Evolutionary conservation across 1,284 basidiomycete genomes (phyloP).

Genomic region (Ganoderma leucocontextum): DNA sequence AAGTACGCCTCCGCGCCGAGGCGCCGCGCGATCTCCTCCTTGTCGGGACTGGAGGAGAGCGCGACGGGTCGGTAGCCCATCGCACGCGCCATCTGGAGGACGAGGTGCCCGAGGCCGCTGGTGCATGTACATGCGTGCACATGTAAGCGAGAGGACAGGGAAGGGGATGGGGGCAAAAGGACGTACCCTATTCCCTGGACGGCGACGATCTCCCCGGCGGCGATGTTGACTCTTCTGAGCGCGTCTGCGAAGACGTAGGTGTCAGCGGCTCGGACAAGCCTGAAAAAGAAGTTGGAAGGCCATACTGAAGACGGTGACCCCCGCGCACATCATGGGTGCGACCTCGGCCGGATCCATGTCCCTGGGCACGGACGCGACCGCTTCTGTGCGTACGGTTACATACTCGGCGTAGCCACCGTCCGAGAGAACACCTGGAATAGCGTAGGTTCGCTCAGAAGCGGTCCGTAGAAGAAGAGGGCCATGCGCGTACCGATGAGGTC

Average conservation of each 20-base stretch:
- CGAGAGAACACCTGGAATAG: slow-evolving; percentile 37
- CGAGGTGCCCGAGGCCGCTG: slow-evolving; percentile 41
- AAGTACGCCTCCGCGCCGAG: slow-evolving; percentile 40
- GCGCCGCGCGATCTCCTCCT: slow-evolving; percentile 36
- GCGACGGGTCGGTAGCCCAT: slow-evolving; percentile 37
- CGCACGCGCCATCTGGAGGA: slow-evolving; percentile 37
- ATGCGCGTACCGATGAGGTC: slow-evolving; percentile 18
- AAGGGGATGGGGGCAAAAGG: not conserved
- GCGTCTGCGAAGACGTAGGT: slow-evolving; percentile 24
- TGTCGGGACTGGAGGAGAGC: slow-evolving; percentile 35
- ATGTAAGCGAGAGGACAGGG: not conserved
- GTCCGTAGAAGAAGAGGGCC: not conserved
- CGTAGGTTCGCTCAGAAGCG: not conserved
- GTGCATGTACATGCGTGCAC: not conserved
- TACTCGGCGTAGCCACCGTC: slow-evolving; percentile 51
- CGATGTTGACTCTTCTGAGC: slow-evolving; percentile 42
- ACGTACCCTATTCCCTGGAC: slow-evolving; percentile 43
- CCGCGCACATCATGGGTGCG: slow-evolving; percentile 51
- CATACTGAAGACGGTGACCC: slow-evolving; percentile 41
- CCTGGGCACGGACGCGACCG: slow-evolving; percentile 42
- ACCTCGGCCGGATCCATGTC: slow-evolving; percentile 46
- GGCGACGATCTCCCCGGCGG: slow-evolving; percentile 33
- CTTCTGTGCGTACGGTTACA: slow-evolving; percentile 45
- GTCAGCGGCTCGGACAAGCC: not conserved
- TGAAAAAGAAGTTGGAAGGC: not conserved